Evolutionary conservation across 2,329 filamentous ascomycete species (phyloP), one percentile per base, ranked within the genome.

Genomic region (Aureobasidium zeae): DNA sequence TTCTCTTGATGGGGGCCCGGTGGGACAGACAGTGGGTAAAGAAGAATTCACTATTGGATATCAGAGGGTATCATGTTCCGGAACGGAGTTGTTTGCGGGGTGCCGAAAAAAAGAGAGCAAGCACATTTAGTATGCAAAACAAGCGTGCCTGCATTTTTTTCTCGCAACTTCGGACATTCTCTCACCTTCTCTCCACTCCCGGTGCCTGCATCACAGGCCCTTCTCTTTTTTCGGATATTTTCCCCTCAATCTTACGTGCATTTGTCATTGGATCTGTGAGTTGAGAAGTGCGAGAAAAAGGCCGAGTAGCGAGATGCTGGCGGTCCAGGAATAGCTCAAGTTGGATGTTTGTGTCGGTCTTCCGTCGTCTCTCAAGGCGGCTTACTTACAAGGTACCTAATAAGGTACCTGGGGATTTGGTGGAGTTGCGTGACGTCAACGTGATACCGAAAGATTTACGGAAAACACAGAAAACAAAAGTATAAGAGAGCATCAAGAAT

Each of bases 21-120:
- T n/a, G n/a, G n/a, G n/a, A n/a, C n/a, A n/a, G n/a, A n/a, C n/a
- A n/a, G n/a, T n/a, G n/a, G n/a, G n/a, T n/a, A n/a, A n/a, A n/a
- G n/a, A n/a, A n/a, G n/a, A n/a, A n/a, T n/a, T n/a, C n/a, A 43
- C 33, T 30, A 34, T 43, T 43, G 21, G 12, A 43, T 28, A 30
- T 34, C n/a, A 17, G 22, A 33, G 29, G 22, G 12, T 43, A 34
- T 30, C 39, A 43, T 33, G 26, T 29, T 29, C 39, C 28, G 28
- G 26, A 28, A 33, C 39, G 39, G 39, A 43, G 30, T 28, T 43
- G 29, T 28, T 34, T 43, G 39, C 20, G 39, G 38, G 39, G 39
- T 7, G 7, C 4, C 8, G 5, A 26, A 9, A 11, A 8, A 26
- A 12, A 12, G 9, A 8, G 13, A 16, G 28, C 11, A n/a, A n/a